A percentile compares a stretch with the other conserved stretches of the same genome.
Conservation (phyloP, 2,329 filamentous ascomycete genomes). For the Aspergillus floridensis region DNA sequence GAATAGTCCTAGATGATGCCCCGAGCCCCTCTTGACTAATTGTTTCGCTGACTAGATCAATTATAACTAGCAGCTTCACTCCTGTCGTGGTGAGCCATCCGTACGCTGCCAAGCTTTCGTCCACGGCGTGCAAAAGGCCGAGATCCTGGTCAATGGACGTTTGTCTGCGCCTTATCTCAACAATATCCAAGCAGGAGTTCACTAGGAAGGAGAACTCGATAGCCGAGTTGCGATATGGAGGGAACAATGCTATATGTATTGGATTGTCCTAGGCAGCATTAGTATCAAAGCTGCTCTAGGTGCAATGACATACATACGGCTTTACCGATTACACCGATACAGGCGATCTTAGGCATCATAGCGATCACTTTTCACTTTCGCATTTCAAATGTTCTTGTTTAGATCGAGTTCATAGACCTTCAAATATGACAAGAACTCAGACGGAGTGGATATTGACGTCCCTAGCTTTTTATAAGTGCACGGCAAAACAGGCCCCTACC, state of each 20-base stretch:
- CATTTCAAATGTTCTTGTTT: background rate
- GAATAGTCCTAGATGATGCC: conserved; percentile 54
- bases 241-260: conserved; percentile 87
- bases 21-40: conserved; percentile 32
- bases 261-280: conserved; percentile 74
- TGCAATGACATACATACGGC: conserved; percentile 58
- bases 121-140: conserved; percentile 86
- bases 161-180: conserved; percentile 76
- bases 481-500: too few relatives aligned
- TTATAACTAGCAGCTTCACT: conserved; percentile 82
- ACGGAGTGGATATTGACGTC: too few relatives aligned
- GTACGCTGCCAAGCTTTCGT: conserved; percentile 90
- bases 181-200: conserved; percentile 88
- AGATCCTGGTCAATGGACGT: conserved; percentile 78
- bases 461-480: too few relatives aligned
- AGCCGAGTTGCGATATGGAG: conserved; percentile 61
- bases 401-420: too few relatives aligned
- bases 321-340: conserved; percentile 89
- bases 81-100: conserved; percentile 97
- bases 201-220: conserved; percentile 90
- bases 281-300: background rate
- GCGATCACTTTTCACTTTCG: conserved; percentile 29
- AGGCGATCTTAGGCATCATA: conserved; percentile 74
- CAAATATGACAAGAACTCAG: too few relatives aligned
- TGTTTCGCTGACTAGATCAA: conserved; percentile 78